These are phyloP conservation scores for Starmerella stigmatis DNA, from an alignment of 805 yeast species.

Conservation along the genomic window DNA sequence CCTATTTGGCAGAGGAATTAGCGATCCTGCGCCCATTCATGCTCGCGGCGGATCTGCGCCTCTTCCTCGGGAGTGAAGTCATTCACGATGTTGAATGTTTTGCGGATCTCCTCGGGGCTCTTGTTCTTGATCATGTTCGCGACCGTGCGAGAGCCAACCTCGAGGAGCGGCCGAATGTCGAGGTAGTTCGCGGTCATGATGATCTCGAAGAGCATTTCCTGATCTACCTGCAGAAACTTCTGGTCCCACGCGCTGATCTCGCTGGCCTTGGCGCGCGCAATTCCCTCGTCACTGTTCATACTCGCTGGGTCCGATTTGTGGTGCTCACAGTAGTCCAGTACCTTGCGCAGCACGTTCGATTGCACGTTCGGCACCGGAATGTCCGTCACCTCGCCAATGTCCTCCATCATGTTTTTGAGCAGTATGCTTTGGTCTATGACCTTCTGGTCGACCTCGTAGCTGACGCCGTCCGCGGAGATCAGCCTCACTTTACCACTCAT, in stretches of 20 bases:
- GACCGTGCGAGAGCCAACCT: constrained; percentile 41
- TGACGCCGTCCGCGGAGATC: constrained; percentile 24
- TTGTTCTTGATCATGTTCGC: constrained; percentile 41
- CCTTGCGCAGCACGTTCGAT: constrained; percentile 60
- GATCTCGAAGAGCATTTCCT: constrained; percentile 41
- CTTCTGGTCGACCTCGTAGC: constrained; percentile 33
- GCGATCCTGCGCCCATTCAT: constrained; percentile 37
- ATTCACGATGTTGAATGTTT: constrained; percentile 37
- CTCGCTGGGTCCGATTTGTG: constrained; percentile 67
- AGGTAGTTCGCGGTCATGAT: constrained; percentile 40
- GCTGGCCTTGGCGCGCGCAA: constrained; percentile 66
- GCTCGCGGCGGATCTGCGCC: constrained; percentile 38
- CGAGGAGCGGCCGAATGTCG: constrained; percentile 38
- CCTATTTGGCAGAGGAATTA: no score
- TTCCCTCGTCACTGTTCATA: constrained; percentile 43
- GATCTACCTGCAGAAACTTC: constrained; percentile 87
- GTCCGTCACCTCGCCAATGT: constrained; percentile 51
- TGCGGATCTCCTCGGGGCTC: constrained; percentile 38
- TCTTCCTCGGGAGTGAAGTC: constrained; percentile 42
- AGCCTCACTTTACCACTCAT: constrained; percentile 15
- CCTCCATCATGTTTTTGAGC: constrained; percentile 77
- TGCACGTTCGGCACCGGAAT: constrained; percentile 83
- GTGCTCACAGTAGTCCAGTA: constrained; percentile 94
- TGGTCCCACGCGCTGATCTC: constrained; percentile 96
- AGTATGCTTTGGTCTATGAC: constrained; percentile 81